Base-by-base conservation (phyloP, 805 yeast species). In the Peterozyma xylosa region DNA sequence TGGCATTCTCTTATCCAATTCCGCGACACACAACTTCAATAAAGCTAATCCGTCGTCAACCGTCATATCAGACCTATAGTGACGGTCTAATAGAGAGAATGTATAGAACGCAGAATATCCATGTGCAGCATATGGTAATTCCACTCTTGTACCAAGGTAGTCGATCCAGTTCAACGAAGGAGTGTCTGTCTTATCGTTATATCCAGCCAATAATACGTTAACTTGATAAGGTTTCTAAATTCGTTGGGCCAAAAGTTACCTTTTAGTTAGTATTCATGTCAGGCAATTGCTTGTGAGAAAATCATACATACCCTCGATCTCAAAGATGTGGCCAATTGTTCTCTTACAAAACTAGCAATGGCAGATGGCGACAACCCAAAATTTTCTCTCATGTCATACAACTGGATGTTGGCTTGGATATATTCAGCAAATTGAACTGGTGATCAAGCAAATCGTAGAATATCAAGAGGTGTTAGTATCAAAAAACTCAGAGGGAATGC, bases 101-200 rank as follows among this genome's bases (percentile, higher is more conserved):
- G 96, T 81, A 63, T 93, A 93, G 65, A 91, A 93, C 1, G 95
- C 96, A n/a, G 98, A 96, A 59, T 93, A 93, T 11, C 99, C 99
- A 62, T 93, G 99, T 2, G 98, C 98, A 14, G 95, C 96, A 59
- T 93, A 93, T 13, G 99, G 98, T 47, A 93, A 71, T 48, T 82
- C 87, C 13, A 82, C 95, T 52, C 82, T 79, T 2, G 99, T 86
- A 7, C 99, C 99, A 51, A 93, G 68, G 62, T 93, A 93, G 61
- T 93, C 99, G 52, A 93, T 85, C 82, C 91, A 88, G 57, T 85
- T 82, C 55, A 93, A 72, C 42, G 76, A 68, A 35, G 97, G 88
- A 47, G 67, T 70, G 35, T 71, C 62, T 7, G 70, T 70, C 50
- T 73, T 75, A 13, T 66, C 63, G 56, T 88, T 91, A 60, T 71